A percentile compares a stretch with the other conserved stretches of the same genome.
Evolutionary conservation across 805 yeast species (phyloP).

Genomic region (Saccharomycopsis guyanensis): DNA sequence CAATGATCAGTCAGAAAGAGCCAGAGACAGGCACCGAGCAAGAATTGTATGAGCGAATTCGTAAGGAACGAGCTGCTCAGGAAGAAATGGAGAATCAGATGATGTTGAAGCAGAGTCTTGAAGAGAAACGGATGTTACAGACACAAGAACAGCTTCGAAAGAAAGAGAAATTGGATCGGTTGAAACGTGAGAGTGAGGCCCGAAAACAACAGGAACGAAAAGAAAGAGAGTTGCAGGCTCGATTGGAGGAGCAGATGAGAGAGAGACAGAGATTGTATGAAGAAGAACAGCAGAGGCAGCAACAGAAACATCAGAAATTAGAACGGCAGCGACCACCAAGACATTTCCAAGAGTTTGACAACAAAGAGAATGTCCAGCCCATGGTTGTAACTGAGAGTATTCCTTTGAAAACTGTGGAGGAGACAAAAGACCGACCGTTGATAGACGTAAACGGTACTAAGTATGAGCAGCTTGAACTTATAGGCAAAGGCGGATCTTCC

Average conservation of each 20-base stretch:
- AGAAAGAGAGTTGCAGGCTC: neutral
- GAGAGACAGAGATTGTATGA: neutral
- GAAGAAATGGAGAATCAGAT: slow-evolving; percentile 11
- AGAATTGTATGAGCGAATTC: slow-evolving; percentile 14
- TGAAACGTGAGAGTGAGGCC: neutral
- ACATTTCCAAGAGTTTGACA: neutral
- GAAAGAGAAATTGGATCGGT: slow-evolving; percentile 1
- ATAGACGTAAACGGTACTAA: slow-evolving; percentile 43
- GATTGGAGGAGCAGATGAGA: slow-evolving; percentile 1
- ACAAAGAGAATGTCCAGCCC: neutral
- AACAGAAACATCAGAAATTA: neutral
- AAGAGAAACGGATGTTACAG: slow-evolving; percentile 3
- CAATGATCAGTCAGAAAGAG: neutral
- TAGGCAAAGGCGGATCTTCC: slow-evolving; percentile 91
- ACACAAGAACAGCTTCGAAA: neutral
- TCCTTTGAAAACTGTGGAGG: slow-evolving; percentile 25
- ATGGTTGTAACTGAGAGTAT: slow-evolving; percentile 4
- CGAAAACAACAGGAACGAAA: slow-evolving; percentile 1
- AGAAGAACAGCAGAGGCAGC: neutral
- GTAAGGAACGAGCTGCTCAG: slow-evolving; percentile 15
- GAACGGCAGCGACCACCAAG: neutral
- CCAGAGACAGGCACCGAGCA: slow-evolving; percentile 3
- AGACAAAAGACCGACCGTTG: neutral
- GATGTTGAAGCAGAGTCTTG: neutral
- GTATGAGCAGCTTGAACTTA: slow-evolving; percentile 67